phyloP scores from a whole-genome alignment of 768 basidiomycete genomes.

The Amanita muscaria region DNA sequence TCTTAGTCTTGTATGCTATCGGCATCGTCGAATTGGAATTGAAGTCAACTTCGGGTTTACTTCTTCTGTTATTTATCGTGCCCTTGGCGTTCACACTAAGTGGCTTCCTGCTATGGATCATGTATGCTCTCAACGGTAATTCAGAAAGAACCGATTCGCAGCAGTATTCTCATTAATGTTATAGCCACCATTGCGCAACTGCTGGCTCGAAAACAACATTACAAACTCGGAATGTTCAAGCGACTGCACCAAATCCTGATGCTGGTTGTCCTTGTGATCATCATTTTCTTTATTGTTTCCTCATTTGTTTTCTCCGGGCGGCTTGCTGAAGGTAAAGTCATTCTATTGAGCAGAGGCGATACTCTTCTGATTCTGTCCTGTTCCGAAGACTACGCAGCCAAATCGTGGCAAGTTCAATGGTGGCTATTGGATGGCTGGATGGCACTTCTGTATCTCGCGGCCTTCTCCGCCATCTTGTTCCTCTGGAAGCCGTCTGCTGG shows the following conservation, averaged over 20 bases:
- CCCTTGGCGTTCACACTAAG: slow-evolving; percentile 95
- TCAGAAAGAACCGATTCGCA: not conserved
- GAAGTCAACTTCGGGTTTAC: slow-evolving; percentile 79
- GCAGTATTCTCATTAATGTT: slow-evolving; percentile 8
- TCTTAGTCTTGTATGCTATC: slow-evolving; percentile 77
- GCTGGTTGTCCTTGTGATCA: slow-evolving; percentile 71
- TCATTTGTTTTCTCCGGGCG: slow-evolving; percentile 87
- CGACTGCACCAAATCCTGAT: slow-evolving; percentile 80
- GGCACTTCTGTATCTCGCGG: slow-evolving; percentile 75
- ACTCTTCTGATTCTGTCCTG: slow-evolving; percentile 1
- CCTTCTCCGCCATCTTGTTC: slow-evolving; percentile 76
- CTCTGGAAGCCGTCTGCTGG: slow-evolving; percentile 91
- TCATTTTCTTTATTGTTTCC: slow-evolving; percentile 88
- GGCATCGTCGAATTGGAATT: slow-evolving; percentile 91
- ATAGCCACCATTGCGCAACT: slow-evolving; percentile 85
- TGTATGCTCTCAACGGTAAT: slow-evolving; percentile 80
- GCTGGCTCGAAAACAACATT: slow-evolving; percentile 74
- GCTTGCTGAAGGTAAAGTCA: slow-evolving; percentile 68
- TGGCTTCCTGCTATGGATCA: slow-evolving; percentile 92
- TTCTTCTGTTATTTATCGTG: slow-evolving; percentile 84
- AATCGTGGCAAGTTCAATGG: slow-evolving; percentile 88
- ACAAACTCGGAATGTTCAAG: slow-evolving; percentile 85
- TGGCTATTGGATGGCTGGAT: slow-evolving; percentile 96
- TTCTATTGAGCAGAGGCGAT: slow-evolving; percentile 4
- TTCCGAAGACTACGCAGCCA: slow-evolving; percentile 75